A percentile compares a stretch with the other conserved stretches of the same genome.
phyloP scores from a whole-genome alignment of 495 filamentous ascomycete species.

The Penicillium riverlandense region DNA sequence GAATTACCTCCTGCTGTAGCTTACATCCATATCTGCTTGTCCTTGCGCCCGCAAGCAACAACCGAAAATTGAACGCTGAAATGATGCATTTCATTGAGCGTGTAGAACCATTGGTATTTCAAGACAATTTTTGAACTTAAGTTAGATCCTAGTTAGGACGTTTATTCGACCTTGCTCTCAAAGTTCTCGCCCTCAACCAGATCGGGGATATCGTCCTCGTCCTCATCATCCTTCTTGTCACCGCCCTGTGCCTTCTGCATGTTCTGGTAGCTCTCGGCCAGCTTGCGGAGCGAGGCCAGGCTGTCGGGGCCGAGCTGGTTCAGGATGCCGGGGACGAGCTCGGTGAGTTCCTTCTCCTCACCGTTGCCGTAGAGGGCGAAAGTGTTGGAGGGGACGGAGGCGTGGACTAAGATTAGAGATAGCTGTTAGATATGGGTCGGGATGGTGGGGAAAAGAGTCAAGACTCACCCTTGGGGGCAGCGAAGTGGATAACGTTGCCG shows the following conservation, averaged over 20 bases:
- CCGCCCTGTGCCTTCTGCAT: conserved; percentile 91
- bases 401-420: conserved; percentile 62
- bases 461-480: conserved; percentile 80
- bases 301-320: conserved; percentile 98
- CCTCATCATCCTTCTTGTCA: conserved; percentile 60
- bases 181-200: conserved; percentile 95
- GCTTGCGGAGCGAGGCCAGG: conserved; percentile 94
- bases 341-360: conserved; percentile 99
- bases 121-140: neutral
- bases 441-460: neutral
- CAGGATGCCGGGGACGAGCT: conserved; percentile 97
- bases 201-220: conserved; percentile 88
- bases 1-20: no score
- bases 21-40: no score
- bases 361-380: conserved; percentile 99
- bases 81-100: no score
- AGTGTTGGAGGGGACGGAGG: conserved; percentile 91
- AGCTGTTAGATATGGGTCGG: neutral
- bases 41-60: no score
- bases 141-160: conserved; percentile 3
- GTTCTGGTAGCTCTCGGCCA: conserved; percentile 98
- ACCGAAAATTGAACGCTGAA: no score
- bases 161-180: conserved; percentile 90
- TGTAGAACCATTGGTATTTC: no score
- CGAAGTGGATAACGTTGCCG: conserved; percentile 99